These are phyloP conservation scores for Trichoderma sp. DNA, from an alignment of 2,329 filamentous ascomycete genomes.

Conservation along the genomic window DNA sequence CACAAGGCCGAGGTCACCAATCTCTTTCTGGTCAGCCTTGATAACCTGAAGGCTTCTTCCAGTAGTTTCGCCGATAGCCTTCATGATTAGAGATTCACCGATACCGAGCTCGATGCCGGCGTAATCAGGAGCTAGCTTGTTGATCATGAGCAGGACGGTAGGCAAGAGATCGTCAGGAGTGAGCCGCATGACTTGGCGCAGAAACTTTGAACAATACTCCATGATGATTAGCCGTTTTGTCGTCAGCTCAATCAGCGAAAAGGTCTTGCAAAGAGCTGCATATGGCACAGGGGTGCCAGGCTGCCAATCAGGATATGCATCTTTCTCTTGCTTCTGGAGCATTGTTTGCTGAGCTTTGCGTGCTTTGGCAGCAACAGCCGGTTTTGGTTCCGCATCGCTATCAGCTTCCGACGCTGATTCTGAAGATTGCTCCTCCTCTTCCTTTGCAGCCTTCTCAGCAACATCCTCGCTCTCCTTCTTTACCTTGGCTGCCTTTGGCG, in stretches of 20 bases:
- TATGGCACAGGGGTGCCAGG: conserved; percentile 88
- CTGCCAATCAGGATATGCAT: conserved; percentile 96
- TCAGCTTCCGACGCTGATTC: conserved; percentile 48
- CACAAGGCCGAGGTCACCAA: conserved; percentile 91
- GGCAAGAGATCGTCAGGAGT: conserved; percentile 86
- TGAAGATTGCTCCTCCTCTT: conserved; percentile 34
- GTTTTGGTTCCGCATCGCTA: conserved; percentile 63
- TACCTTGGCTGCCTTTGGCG: conserved; percentile 30
- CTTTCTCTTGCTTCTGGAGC: conserved; percentile 68
- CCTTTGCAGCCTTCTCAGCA: conserved; percentile 30
- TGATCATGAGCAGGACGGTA: conserved; percentile 93
- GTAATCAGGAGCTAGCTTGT: conserved; percentile 96
- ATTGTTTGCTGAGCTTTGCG: conserved; percentile 80
- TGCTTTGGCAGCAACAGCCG: conserved; percentile 72
- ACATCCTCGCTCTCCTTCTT: conserved; percentile 38
- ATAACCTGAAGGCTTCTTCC: conserved; percentile 86
- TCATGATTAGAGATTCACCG: conserved; percentile 97
- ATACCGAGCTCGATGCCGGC: conserved; percentile 97
- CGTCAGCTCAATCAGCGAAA: conserved; percentile 93
- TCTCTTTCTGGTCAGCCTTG: conserved; percentile 94
- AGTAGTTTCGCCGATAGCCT: conserved; percentile 92
- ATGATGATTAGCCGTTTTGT: conserved; percentile 87
- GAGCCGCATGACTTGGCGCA: conserved; percentile 90
- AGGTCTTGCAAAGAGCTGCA: conserved; percentile 90
- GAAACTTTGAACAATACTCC: conserved; percentile 85